These are phyloP conservation scores for Apiospora malaysiana DNA, from an alignment of 2,329 filamentous ascomycete genomes.

Conservation along the genomic window DNA sequence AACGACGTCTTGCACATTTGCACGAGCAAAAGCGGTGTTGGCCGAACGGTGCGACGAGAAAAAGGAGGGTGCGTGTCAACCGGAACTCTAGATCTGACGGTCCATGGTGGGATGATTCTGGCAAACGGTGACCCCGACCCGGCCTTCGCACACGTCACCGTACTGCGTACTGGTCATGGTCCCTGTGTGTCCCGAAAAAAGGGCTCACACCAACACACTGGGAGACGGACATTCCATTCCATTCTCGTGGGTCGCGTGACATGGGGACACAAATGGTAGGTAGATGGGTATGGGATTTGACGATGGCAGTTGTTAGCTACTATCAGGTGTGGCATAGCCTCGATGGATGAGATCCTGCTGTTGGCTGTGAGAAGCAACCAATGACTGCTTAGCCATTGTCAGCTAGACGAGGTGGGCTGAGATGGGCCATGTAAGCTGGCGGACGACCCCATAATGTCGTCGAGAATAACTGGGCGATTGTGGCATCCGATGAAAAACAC, in stretches of 20 bases:
- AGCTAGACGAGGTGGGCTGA: constrained; percentile 7
- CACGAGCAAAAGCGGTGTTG: constrained; percentile 9
- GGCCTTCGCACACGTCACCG: constrained; percentile 4
- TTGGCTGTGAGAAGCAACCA: constrained; percentile 8
- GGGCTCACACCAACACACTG: constrained; percentile 15
- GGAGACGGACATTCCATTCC: background rate
- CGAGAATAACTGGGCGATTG: background rate
- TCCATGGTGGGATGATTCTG: constrained; percentile 23
- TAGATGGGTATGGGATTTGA: background rate
- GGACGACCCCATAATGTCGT: background rate
- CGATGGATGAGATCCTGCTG: background rate
- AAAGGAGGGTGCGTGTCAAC: background rate
- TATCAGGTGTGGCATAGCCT: constrained; percentile 3
- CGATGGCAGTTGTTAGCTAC: background rate
- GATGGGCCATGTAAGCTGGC: background rate
- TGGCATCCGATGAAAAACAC: background rate
- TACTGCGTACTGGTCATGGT: background rate
- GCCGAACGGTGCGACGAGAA: background rate
- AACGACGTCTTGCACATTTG: background rate
- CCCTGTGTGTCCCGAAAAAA: constrained; percentile 8
- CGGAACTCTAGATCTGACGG: constrained; percentile 12
- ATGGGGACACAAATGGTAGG: background rate
- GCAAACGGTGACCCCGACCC: constrained; percentile 19
- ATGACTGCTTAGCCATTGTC: constrained; percentile 21
- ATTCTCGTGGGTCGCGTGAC: constrained; percentile 9